A percentile compares a stretch with the other conserved stretches of the same genome.
Conservation (phyloP, 2,329 filamentous ascomycete species). For the Verticillium albo-atrum region DNA sequence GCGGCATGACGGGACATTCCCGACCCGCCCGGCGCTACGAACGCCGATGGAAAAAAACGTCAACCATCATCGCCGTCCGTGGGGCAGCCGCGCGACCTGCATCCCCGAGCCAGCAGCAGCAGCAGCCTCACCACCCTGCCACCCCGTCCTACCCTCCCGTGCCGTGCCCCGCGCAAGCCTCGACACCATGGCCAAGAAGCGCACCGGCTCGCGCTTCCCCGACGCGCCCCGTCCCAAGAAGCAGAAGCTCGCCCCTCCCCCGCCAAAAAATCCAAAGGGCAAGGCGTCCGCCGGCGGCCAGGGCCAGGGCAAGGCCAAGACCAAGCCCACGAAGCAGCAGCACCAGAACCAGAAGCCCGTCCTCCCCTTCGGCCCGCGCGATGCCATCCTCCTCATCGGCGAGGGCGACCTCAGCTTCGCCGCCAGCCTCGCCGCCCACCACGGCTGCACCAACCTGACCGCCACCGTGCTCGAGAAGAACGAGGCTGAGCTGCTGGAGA, state of each 20-base stretch:
- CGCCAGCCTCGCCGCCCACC: conserved; percentile 58
- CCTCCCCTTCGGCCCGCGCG: conserved; percentile 63
- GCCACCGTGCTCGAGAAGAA: conserved; percentile 65
- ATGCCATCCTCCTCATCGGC: conserved; percentile 71
- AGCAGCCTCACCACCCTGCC: too few relatives aligned
- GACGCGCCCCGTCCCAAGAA: conserved; percentile 11
- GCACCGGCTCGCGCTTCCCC: conserved; percentile 22
- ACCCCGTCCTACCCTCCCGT: background rate
- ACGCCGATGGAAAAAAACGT: background rate
- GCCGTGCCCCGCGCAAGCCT: background rate
- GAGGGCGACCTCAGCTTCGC: conserved; percentile 81
- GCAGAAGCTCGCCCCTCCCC: conserved; percentile 3
- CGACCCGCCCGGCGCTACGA: conserved; percentile 3
- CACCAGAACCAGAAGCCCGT: conserved; percentile 37
- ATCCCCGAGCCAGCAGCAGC: too few relatives aligned
- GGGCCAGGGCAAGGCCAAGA: conserved; percentile 11
- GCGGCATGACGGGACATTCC: conserved; percentile 1
- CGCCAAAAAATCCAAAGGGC: conserved; percentile 9
- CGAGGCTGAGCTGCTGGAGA: conserved; percentile 53
- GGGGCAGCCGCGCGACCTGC: background rate
- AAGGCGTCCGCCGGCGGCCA: conserved; percentile 10
- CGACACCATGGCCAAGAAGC: conserved; percentile 33
- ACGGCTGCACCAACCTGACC: conserved; percentile 61
- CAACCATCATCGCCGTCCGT: background rate
- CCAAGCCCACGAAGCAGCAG: conserved; percentile 14